Conservation (phyloP, 495 filamentous ascomycete species). For the Lasiosphaeris hirsuta region DNA sequence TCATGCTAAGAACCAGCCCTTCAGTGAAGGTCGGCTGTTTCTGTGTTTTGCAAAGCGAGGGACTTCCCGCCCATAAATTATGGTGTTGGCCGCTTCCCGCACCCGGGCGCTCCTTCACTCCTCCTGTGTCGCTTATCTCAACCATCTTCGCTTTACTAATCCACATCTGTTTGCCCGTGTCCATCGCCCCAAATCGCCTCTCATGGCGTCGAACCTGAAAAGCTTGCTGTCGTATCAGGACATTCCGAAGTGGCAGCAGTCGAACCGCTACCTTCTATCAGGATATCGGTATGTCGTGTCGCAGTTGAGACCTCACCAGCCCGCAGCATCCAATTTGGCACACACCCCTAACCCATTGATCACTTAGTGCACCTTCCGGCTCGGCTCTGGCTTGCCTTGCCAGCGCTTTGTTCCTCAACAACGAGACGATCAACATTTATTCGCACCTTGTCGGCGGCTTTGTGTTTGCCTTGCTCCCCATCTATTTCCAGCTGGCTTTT, state of each 20-base stretch:
- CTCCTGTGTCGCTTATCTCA: neutral
- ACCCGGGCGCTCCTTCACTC: neutral
- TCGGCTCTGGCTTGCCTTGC: neutral
- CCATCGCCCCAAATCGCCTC: neutral
- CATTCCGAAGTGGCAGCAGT: neutral
- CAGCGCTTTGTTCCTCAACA: conserved; percentile 1
- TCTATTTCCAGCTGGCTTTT: neutral
- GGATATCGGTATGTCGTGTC: conserved; percentile 1
- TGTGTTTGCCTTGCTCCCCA: neutral
- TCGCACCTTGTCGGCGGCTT: conserved; percentile 5
- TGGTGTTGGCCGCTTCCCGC: neutral
- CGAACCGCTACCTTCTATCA: neutral
- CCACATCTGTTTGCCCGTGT: neutral
- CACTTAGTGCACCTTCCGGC: neutral
- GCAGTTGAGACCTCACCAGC: neutral
- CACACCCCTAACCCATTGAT: too few species aligned
- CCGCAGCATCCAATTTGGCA: neutral
- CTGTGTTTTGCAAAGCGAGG: neutral
- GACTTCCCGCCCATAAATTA: neutral
- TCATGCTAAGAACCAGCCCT: neutral
- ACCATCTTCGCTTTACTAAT: neutral
- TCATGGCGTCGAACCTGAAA: neutral
- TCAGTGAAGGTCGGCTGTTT: neutral
- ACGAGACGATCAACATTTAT: conserved; percentile 12
- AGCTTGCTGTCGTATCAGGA: neutral